These are phyloP conservation scores for Starmerella sirachaensis DNA, from an alignment of 805 yeast species.

Conservation along the genomic window DNA sequence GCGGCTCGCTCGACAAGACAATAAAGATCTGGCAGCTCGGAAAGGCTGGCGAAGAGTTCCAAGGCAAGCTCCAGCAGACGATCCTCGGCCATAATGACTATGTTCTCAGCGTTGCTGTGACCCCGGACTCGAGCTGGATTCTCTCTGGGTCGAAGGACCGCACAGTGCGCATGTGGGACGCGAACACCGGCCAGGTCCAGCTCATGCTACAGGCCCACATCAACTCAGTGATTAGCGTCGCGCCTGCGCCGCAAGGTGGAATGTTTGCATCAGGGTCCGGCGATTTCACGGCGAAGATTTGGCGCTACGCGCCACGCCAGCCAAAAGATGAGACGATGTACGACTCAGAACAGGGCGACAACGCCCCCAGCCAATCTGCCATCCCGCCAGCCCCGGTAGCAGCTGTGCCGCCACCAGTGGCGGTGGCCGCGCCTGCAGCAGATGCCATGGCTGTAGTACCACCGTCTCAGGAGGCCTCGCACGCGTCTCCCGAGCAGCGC, in stretches of 20 bases:
- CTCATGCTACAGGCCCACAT: conserved; percentile 95
- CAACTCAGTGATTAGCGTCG: conserved; percentile 88
- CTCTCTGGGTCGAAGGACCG: conserved; percentile 93
- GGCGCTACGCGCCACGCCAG: conserved; percentile 50
- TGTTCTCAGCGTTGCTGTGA: conserved; percentile 84
- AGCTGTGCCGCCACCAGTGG: too few species aligned
- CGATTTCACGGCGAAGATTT: conserved; percentile 92
- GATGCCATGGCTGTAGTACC: too few species aligned
- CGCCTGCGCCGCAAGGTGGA: conserved; percentile 77
- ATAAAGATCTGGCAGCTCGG: conserved; percentile 92
- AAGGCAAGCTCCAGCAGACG: conserved; percentile 32
- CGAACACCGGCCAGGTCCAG: conserved; percentile 77
- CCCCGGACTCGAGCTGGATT: conserved; percentile 84
- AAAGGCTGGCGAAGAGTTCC: conserved; percentile 37
- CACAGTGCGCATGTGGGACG: conserved; percentile 96
- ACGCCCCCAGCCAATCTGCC: too few species aligned
- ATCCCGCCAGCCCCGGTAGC: too few species aligned
- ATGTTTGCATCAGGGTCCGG: conserved; percentile 96
- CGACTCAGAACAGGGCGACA: too few species aligned
- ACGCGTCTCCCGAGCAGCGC: too few species aligned
- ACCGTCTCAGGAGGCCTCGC: too few species aligned
- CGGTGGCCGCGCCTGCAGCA: too few species aligned
- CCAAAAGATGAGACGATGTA: too few species aligned
- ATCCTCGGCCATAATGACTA: conserved; percentile 94
- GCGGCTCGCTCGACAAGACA: conserved; percentile 91